Evolutionary conservation across 176 grass and related monocot genomes (phyloP).

Genomic region (Luzula sylvatica): DNA sequence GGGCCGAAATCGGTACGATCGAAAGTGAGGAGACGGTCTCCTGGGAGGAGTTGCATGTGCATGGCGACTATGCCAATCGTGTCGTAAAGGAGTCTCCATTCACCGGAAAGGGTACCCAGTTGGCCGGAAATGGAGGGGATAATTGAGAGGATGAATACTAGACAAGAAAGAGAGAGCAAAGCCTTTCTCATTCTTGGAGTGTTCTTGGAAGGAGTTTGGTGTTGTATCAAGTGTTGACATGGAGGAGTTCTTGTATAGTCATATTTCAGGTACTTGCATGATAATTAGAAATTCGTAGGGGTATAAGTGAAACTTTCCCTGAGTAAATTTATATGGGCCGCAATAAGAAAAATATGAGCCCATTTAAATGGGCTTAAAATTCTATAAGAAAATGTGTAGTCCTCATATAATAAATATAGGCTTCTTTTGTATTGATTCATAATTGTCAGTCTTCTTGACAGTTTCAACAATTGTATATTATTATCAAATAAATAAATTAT

Average conservation of each 20-base stretch:
- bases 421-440: too few relatives aligned
- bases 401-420: too few relatives aligned
- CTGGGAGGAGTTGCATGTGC: slow-evolving; percentile 86
- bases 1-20: slow-evolving; percentile 59
- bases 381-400: too few relatives aligned
- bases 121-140: background rate
- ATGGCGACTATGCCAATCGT: slow-evolving; percentile 78
- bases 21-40: slow-evolving; percentile 60
- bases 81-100: slow-evolving; percentile 60
- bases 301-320: background rate
- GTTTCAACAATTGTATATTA: too few relatives aligned
- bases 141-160: background rate
- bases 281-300: background rate
- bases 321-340: too few relatives aligned
- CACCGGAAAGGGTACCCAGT: slow-evolving; percentile 1
- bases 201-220: slow-evolving; percentile 14
- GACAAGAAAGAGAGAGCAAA: background rate
- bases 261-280: slow-evolving; percentile 5
- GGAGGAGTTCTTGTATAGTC: background rate
- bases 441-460: too few relatives aligned
- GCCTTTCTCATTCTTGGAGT: slow-evolving; percentile 13
- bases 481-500: too few relatives aligned
- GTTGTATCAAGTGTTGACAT: background rate
- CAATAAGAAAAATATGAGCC: too few relatives aligned
- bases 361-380: too few relatives aligned